These are phyloP conservation scores for Sporisorium exsertum DNA, from an alignment of 1,284 basidiomycete species.

Conservation along the genomic window DNA sequence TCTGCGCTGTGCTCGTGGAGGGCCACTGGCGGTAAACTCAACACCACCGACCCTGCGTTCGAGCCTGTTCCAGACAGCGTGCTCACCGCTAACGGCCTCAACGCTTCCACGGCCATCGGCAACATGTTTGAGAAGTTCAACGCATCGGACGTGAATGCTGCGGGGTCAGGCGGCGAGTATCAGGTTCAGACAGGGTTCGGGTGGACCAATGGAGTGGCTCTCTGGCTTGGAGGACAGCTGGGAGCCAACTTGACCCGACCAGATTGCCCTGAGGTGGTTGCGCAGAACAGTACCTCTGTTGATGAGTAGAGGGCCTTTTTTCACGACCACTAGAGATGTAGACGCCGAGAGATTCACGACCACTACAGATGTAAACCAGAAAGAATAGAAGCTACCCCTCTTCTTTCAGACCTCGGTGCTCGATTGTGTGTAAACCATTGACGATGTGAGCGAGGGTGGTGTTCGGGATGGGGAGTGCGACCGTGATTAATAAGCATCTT, in stretches of 20 bases:
- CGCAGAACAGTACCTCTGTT: constrained; percentile 13
- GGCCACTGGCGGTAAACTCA: constrained; percentile 76
- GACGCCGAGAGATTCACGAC: no score
- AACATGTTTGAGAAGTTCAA: constrained; percentile 80
- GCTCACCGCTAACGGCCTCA: constrained; percentile 52
- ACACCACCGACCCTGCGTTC: constrained; percentile 79
- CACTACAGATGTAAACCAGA: no score
- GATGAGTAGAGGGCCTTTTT: constrained; percentile 6
- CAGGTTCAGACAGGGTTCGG: constrained; percentile 75
- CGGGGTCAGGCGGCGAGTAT: constrained; percentile 80
- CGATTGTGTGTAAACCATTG: no score
- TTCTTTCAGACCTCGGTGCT: no score
- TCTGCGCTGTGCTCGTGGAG: constrained; percentile 89
- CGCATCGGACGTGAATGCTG: constrained; percentile 79
- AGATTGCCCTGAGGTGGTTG: constrained; percentile 35
- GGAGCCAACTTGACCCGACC: constrained; percentile 48
- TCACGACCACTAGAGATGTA: no score
- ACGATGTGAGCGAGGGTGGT: no score
- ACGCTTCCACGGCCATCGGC: constrained; percentile 41
- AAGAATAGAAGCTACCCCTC: no score
- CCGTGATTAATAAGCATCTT: no score
- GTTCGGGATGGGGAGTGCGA: no score
- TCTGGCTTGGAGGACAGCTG: constrained; percentile 44
- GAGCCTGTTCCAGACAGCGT: constrained; percentile 31
- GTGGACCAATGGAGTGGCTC: constrained; percentile 51